Base-by-base conservation (phyloP, 108 stramenopile species). In the Cyclotella sp. region DNA sequence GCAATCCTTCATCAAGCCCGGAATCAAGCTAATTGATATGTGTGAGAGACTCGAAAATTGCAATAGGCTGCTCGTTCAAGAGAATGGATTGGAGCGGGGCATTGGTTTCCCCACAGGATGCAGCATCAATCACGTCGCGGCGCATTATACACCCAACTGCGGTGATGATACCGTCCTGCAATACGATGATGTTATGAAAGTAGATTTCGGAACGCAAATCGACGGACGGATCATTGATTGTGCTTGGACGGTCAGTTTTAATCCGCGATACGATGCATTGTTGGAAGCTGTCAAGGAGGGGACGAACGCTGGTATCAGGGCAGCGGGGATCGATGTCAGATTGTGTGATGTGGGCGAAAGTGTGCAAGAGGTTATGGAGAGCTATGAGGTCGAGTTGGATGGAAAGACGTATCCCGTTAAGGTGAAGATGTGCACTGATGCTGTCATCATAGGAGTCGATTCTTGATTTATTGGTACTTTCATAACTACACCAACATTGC, bases 91-190 rank as follows among this genome's bases (percentile, higher is more conserved):
- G 59, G 85, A 91, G 27, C 81, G 95, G 6, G 99, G 99, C 45
- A 98, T 99, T 72, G 99, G 89, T 9, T 99, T 99, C 77, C 99
- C 99, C 41, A 99, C 99, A 0, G 99, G 99, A 52, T 99, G 98
- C 73, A 89, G 87, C 34, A 70, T 99, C 30, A 98, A 99, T 81
- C 97, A 99, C 78, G 96, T 99, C 9, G 99, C 99, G 16, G 99
- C 99, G 9, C 99, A 99, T 77, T 99, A 98, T 85, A 98, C 98
- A 10, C 99, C 99, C 55, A 99, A 99, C 76, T 30, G 66, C 19
- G 99, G 99, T 0, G 99, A 99, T 78, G 85, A 96, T 41, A 97
- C 97, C 18, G 96, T 96, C 13, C 81, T 99, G 39, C 46, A 65
- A 21, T 92, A 95, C 70, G 95, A 94, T 74, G 97, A 97, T 84